Conservation (phyloP, 768 basidiomycete species). For the Cyclocybe cylindracea region DNA sequence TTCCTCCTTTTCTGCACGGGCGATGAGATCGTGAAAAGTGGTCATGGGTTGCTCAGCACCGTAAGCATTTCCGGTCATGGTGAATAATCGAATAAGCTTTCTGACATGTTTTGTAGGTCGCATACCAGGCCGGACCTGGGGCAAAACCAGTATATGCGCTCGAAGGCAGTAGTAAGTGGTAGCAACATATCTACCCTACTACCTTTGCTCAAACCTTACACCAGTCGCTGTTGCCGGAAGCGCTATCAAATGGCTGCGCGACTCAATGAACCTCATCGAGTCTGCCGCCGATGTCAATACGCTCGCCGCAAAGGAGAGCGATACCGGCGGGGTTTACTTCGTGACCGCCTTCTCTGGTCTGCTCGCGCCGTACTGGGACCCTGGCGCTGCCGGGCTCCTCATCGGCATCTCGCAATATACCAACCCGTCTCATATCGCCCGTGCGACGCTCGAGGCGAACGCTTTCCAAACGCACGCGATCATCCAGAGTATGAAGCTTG, state of each 20-base stretch:
- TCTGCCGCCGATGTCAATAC: conserved; percentile 83
- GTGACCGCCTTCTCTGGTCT: conserved; percentile 96
- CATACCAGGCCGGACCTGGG: conserved; percentile 82
- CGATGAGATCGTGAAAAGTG: conserved; percentile 78
- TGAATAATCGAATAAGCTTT: conserved; percentile 1
- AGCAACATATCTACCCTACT: background rate
- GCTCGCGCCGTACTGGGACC: conserved; percentile 98
- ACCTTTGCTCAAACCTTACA: background rate
- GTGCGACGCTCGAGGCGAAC: conserved; percentile 94
- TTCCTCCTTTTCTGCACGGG: conserved; percentile 97
- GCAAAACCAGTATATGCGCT: conserved; percentile 87
- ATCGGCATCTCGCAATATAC: conserved; percentile 90
- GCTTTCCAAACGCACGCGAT: conserved; percentile 96
- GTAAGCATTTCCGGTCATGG: conserved; percentile 37
- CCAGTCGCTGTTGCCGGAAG: conserved; percentile 92
- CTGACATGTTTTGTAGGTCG: conserved; percentile 53
- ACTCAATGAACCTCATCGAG: conserved; percentile 83
- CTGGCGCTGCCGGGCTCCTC: conserved; percentile 82
- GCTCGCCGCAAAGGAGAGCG: conserved; percentile 73
- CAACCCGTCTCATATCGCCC: conserved; percentile 88
- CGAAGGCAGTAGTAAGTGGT: conserved; percentile 84
- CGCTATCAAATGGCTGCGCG: conserved; percentile 95
- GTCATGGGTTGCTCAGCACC: conserved; percentile 87
- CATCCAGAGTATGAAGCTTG: conserved; percentile 92
- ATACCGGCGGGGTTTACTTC: conserved; percentile 91